phyloP scores from a whole-genome alignment of 352 stramenopile species.

The Plasmopara halstedii region DNA sequence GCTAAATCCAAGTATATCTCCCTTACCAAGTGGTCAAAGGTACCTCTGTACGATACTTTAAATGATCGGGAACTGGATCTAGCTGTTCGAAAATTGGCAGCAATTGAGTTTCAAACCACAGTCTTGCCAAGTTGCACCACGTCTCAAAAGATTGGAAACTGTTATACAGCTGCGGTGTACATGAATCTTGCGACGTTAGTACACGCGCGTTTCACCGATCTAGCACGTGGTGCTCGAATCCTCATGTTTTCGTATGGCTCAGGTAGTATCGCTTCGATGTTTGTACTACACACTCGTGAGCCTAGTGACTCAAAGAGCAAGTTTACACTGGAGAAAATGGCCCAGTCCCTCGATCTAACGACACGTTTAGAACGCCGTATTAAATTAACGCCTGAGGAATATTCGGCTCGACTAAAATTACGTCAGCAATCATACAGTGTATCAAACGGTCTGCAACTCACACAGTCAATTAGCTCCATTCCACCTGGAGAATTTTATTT shows the following conservation, averaged over 20 bases:
- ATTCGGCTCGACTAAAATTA: slow-evolving; percentile 87
- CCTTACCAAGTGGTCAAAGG: slow-evolving; percentile 64
- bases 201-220: slow-evolving; percentile 28
- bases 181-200: slow-evolving; percentile 93
- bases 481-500: slow-evolving; percentile 88
- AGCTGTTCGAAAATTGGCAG: slow-evolving; percentile 70
- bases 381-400: slow-evolving; percentile 84
- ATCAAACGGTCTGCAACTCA: slow-evolving; percentile 48
- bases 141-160: slow-evolving; percentile 92
- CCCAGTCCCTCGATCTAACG: slow-evolving; percentile 69
- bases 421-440: slow-evolving; percentile 74
- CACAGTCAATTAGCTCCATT: slow-evolving; percentile 56
- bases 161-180: slow-evolving; percentile 96
- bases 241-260: slow-evolving; percentile 97
- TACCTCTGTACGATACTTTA: slow-evolving; percentile 89
- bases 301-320: slow-evolving; percentile 15
- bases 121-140: slow-evolving; percentile 80
- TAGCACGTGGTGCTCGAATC: slow-evolving; percentile 65
- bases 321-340: slow-evolving; percentile 90
- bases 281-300: slow-evolving; percentile 27
- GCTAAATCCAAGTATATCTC: slow-evolving; percentile 21
- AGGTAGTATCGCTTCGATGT: slow-evolving; percentile 95
- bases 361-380: slow-evolving; percentile 75
- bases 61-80: slow-evolving; percentile 88
- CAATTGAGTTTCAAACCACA: slow-evolving; percentile 65